phyloP scores from a whole-genome alignment of 1,284 basidiomycete genomes.

The Naganishia sp. region DNA sequence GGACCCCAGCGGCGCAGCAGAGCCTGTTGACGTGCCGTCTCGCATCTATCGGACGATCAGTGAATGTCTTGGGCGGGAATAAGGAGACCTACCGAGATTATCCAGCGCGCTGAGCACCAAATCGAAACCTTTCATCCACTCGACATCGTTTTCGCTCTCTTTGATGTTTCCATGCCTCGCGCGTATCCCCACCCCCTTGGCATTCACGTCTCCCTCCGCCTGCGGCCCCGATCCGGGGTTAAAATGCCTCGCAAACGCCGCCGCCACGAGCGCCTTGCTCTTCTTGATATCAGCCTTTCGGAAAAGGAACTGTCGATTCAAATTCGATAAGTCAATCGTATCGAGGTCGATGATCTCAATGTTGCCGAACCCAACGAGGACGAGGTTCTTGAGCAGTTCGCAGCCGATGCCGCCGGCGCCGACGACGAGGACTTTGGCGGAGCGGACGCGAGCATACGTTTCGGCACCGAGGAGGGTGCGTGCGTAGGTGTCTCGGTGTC shows the following conservation, averaged over 20 bases:
- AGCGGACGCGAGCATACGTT: conserved; percentile 57
- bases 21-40: conserved; percentile 93
- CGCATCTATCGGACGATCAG: conserved; percentile 61
- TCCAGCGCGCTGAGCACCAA: conserved; percentile 95
- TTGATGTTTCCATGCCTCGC: conserved; percentile 96
- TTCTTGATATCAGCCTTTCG: conserved; percentile 96
- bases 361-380: conserved; percentile 85
- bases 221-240: conserved; percentile 67
- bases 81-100: conserved; percentile 71
- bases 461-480: conserved; percentile 71
- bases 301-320: conserved; percentile 98
- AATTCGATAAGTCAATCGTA: conserved; percentile 97
- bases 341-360: conserved; percentile 93
- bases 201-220: conserved; percentile 4
- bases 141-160: conserved; percentile 83
- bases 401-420: conserved; percentile 97
- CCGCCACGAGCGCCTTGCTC: conserved; percentile 90
- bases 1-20: conserved; percentile 88
- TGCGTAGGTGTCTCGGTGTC: conserved; percentile 35
- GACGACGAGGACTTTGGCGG: conserved; percentile 80
- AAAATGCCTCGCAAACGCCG: conserved; percentile 83
- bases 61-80: neutral
- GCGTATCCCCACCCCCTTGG: conserved; percentile 66
- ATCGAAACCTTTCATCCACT: conserved; percentile 87
- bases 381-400: conserved; percentile 95